Evolutionary conservation across 257 asterid species (phyloP), one percentile per base, ranked within the genome.

Genomic region (Phtheirospermum japonicum): DNA sequence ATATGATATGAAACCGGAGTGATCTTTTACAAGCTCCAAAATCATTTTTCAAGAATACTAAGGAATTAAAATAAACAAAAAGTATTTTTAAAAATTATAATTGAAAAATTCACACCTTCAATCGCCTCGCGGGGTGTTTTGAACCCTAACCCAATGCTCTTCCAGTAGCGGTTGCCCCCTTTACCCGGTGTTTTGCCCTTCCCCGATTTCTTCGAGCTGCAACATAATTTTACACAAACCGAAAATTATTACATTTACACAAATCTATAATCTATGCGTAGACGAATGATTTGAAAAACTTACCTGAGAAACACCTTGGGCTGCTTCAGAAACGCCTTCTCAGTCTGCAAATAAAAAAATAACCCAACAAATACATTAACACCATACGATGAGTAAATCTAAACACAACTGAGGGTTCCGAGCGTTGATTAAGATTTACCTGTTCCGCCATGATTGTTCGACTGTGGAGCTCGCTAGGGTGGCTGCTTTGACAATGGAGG

Each of bases 141-240:
- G 66, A 79, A 79, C 26, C 79, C 79, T 39, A 76, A 46, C 4
- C 84, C 84, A 4, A 79, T 70, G 63, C 75, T 79, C 79, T 79
- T 79, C 64, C 59, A 72, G 76, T 42, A 79, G 45, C 79, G 76
- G 51, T 79, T 75, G 4, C 84, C 81, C 5, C 84, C 81, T 64
- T 79, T 79, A 26, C 81, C 81, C 14, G 84, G 84, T 18, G 74
- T 62, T 69, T 79, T 79, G 16, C 82, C 84, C 58, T 79, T 79
- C 39, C 79, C 81, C 1, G 75, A 57, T 45, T 79, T 79, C 79
- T 79, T 79, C 53, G 80, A 79, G 69, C 79, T 77, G 68, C 59
- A 40, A 7, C 46, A 26, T 17, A 6, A 59, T 39, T 59, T 51
- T 5, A 17, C 5, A 9, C 19, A 45, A 2, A 17, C n/a, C 23